Conservation (phyloP, 2,329 filamentous ascomycete genomes). For the Nemania sp. region DNA sequence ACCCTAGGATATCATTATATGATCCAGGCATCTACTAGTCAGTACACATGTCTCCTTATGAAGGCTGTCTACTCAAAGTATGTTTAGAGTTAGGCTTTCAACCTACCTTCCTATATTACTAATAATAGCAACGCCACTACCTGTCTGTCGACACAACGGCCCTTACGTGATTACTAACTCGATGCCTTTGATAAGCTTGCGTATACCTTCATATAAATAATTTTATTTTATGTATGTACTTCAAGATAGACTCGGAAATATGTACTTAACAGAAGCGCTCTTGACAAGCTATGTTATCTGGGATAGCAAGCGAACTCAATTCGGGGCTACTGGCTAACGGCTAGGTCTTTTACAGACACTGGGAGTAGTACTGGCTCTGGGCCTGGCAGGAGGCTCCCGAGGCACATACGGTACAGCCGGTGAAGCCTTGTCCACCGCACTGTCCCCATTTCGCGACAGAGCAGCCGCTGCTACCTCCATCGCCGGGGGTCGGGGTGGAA, state of each 20-base stretch:
- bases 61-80: no score
- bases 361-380: slow-evolving; percentile 34
- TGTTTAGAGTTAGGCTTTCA: no score
- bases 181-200: not conserved
- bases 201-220: not conserved
- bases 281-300: not conserved
- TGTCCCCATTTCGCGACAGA: slow-evolving; percentile 34
- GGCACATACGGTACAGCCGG: slow-evolving; percentile 29
- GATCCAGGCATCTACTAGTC: no score
- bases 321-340: not conserved
- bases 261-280: slow-evolving; percentile 17
- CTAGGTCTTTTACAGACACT: slow-evolving; percentile 23
- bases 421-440: slow-evolving; percentile 32
- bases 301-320: not conserved
- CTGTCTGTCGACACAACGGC: no score
- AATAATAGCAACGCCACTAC: no score
- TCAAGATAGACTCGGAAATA: slow-evolving; percentile 15
- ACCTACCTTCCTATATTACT: no score
- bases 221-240: slow-evolving; percentile 20
- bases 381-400: slow-evolving; percentile 31
- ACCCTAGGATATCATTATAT: no score
- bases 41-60: no score
- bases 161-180: not conserved
- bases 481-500: not conserved
- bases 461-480: slow-evolving; percentile 19